Conservation (phyloP, 352 stramenopile genomes). For the Phytopythium chamaehyphon region DNA sequence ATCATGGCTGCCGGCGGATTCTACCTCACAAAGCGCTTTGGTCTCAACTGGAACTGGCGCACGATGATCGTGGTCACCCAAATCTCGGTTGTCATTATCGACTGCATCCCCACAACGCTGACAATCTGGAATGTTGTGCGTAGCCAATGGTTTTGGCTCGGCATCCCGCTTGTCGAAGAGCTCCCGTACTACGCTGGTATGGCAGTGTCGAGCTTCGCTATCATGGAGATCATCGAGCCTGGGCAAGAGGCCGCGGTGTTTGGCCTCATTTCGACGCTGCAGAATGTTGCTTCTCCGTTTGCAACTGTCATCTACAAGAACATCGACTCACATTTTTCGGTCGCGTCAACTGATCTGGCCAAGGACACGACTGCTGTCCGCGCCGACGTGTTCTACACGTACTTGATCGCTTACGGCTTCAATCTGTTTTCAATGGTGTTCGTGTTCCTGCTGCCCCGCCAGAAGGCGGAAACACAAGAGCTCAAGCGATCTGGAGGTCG, state of each 20-base stretch:
- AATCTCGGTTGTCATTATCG: conserved; percentile 28
- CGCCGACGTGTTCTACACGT: conserved; percentile 30
- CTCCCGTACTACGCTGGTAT: conserved; percentile 32
- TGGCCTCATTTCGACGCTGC: conserved; percentile 36
- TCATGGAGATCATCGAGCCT: conserved; percentile 40
- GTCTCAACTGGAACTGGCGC: conserved; percentile 43
- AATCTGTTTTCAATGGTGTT: conserved; percentile 31
- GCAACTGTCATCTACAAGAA: conserved; percentile 45
- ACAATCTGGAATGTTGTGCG: conserved; percentile 51
- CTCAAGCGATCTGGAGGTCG: conserved; percentile 32
- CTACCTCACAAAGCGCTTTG: conserved; percentile 29
- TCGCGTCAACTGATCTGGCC: conserved; percentile 19
- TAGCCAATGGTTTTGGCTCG: conserved; percentile 55
- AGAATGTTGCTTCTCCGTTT: conserved; percentile 35
- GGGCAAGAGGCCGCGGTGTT: conserved; percentile 48
- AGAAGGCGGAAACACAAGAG: conserved; percentile 37
- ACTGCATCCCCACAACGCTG: conserved; percentile 36
- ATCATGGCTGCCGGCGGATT: conserved; percentile 22
- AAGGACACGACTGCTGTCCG: conserved; percentile 24
- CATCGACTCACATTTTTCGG: conserved; percentile 42
- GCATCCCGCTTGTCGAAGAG: conserved; percentile 34
- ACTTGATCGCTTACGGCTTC: conserved; percentile 38
- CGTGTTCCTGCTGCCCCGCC: conserved; percentile 30
- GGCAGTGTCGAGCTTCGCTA: conserved; percentile 39
- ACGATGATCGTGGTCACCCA: conserved; percentile 32